Conservation (phyloP, 805 yeast genomes). For the Ogataea ramenticola region DNA sequence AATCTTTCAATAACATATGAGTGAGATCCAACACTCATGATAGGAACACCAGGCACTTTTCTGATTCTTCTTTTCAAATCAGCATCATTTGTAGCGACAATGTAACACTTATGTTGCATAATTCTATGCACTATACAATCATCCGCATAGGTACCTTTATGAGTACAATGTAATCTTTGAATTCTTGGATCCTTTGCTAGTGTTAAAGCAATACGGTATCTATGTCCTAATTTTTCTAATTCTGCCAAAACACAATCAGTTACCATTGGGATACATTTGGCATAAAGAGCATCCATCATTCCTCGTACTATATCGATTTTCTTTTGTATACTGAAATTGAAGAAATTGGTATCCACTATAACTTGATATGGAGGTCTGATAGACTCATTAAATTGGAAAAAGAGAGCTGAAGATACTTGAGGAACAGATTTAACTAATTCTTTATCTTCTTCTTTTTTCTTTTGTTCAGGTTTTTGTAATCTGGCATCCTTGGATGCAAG, state of each 20-base stretch:
- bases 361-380: slow-evolving; percentile 98
- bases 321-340: slow-evolving; percentile 93
- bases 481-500: slow-evolving; percentile 68
- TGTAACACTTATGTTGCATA: slow-evolving; percentile 92
- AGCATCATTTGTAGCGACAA: slow-evolving; percentile 97
- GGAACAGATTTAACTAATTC: slow-evolving; percentile 75
- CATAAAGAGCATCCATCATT: slow-evolving; percentile 92
- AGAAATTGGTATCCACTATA: slow-evolving; percentile 91
- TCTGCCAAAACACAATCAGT: slow-evolving; percentile 99
- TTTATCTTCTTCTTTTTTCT: slow-evolving; percentile 51
- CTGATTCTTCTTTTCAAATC: slow-evolving; percentile 89
- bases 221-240: slow-evolving; percentile 91
- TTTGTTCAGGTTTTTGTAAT: slow-evolving; percentile 36
- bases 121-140: slow-evolving; percentile 93
- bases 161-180: slow-evolving; percentile 79
- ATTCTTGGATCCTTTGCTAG: slow-evolving; percentile 93
- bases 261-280: slow-evolving; percentile 90
- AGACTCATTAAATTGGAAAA: slow-evolving; percentile 89
- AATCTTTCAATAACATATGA: slow-evolving; percentile 88
- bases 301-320: slow-evolving; percentile 93
- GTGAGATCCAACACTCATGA: slow-evolving; percentile 94
- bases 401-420: slow-evolving; percentile 91
- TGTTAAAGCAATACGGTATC: slow-evolving; percentile 85
- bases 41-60: slow-evolving; percentile 95
- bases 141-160: slow-evolving; percentile 97